Percentiles rank a stretch among this genome's conserved stretches.
Conservation (phyloP, 495 filamentous ascomycete genomes). For the Xylaria telfairii region DNA sequence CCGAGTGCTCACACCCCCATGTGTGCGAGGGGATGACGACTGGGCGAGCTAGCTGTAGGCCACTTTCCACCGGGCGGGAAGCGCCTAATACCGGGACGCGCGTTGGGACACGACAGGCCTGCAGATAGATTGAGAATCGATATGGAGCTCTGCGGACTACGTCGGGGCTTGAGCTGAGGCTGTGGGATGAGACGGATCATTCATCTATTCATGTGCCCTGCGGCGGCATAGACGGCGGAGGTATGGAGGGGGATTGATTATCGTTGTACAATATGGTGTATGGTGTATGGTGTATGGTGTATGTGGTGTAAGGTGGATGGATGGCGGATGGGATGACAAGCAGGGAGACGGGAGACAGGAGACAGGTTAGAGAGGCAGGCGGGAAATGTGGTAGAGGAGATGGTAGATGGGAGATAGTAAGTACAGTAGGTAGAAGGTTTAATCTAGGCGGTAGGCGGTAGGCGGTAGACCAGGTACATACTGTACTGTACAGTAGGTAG, state of each 20-base stretch:
- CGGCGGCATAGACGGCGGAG: conserved; percentile 5
- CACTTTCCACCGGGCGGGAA: conserved; percentile 23
- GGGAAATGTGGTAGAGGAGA: neutral
- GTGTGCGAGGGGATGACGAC: conserved; percentile 25
- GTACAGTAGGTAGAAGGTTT: too few relatives aligned
- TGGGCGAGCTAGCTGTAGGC: conserved; percentile 16
- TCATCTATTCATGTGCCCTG: neutral
- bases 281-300: too few relatives aligned
- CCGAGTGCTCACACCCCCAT: conserved; percentile 31
- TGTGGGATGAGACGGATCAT: conserved; percentile 1
- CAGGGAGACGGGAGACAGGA: neutral
- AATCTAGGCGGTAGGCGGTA: neutral
- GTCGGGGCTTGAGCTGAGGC: conserved; percentile 16
- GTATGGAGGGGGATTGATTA: conserved; percentile 2
- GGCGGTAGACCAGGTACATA: neutral
- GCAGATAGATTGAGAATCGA: conserved; percentile 11
- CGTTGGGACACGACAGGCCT: conserved; percentile 11
- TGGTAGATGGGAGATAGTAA: too few relatives aligned
- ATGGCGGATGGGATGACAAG: neutral
- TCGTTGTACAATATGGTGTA: conserved; percentile 2
- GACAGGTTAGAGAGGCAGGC: neutral
- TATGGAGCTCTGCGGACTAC: neutral
- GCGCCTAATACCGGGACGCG: conserved; percentile 24
- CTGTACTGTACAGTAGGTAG: neutral
- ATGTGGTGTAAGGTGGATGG: too few relatives aligned